Evolutionary conservation across 495 filamentous ascomycete species (phyloP), one percentile per base, ranked within the genome.

Genomic region (Physcia stellaris): DNA sequence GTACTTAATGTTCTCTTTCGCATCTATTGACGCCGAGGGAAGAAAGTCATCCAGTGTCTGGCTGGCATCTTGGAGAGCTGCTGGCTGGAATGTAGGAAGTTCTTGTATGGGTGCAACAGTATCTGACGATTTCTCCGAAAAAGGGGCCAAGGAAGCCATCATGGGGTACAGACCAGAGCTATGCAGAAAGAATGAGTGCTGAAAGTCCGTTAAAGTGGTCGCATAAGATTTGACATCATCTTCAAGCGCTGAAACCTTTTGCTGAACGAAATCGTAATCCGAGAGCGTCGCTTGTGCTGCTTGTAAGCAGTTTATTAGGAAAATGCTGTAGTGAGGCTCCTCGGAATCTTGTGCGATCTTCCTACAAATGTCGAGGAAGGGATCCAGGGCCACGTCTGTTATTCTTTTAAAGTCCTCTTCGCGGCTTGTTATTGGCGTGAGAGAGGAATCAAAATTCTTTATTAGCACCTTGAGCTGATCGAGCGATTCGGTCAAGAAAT

Each of bases 21-120:
- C 85, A 54, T 98, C 90, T 72, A 94, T 90, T 13, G 94, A 60
- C 6, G 88, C 90, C 6, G 83, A 88, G 0, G 87, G 86, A 16
- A 98, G 67, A 59, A 94, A 96, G 46, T 83, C 77, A 55, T 98
- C 92, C 3, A 98, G 72, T 19, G 71, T 69, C 49, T 92, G 83
- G 50, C 79, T 80, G 5, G 78, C 76, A 24, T 61, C 54, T 10
- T 68, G 59, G 17, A 95, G 67, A 3, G 70, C 57, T 10, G 70
- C 62, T 0, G 77, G 71, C 40, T 82, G 74, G 53, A 87, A 77
- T 15, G 71, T 58, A 1, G 67, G 58, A 10, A 80, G 63, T 9
- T 46, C 58, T 13, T 66, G 60, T n/a, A 83, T 69, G 5, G 65
- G 58, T 30, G 67, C 50, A 10, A 65, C 35, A 29, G 56, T 21